These are phyloP conservation scores for Aegilops bicornis DNA, from an alignment of 176 grass and related monocot species.

Conservation along the genomic window DNA sequence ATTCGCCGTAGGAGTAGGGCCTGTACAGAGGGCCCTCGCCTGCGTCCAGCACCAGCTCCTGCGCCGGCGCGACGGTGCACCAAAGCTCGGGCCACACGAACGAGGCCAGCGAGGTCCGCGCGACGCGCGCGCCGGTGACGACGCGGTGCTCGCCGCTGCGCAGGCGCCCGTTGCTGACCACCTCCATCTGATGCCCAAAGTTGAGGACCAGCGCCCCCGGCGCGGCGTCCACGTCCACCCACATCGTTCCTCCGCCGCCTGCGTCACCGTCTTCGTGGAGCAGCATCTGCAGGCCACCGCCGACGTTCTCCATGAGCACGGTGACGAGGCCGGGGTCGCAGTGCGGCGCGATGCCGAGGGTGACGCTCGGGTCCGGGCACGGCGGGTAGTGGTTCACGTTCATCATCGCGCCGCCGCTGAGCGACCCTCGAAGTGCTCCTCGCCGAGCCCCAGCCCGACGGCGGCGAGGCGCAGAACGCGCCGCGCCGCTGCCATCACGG, in stretches of 20 bases:
- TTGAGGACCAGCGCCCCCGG: conserved; percentile 50
- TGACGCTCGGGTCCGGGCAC: conserved; percentile 14
- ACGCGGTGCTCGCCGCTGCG: conserved; percentile 27
- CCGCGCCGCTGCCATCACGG: no score
- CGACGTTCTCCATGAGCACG: conserved; percentile 27
- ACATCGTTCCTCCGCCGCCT: not conserved
- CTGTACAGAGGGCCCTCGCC: not conserved
- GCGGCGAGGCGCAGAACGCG: no score
- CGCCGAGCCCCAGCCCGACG: no score
- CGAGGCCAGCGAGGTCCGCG: conserved; percentile 17
- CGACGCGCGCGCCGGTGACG: not conserved
- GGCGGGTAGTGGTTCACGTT: conserved; percentile 44
- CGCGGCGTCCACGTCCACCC: conserved; percentile 17
- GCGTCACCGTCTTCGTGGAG: conserved; percentile 14
- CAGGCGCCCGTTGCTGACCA: conserved; percentile 17
- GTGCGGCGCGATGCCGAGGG: not conserved
- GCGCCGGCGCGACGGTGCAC: not conserved
- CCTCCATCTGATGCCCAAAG: conserved; percentile 54
- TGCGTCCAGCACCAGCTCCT: not conserved
- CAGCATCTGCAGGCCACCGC: conserved; percentile 27
- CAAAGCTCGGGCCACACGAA: conserved; percentile 12
- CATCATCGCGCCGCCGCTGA: not conserved
- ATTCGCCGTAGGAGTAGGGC: conserved; percentile 10
- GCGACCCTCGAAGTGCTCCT: no score
- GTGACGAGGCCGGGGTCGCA: conserved; percentile 38